Conservation (phyloP, 768 basidiomycete species). For the Lentinula raphanica region DNA sequence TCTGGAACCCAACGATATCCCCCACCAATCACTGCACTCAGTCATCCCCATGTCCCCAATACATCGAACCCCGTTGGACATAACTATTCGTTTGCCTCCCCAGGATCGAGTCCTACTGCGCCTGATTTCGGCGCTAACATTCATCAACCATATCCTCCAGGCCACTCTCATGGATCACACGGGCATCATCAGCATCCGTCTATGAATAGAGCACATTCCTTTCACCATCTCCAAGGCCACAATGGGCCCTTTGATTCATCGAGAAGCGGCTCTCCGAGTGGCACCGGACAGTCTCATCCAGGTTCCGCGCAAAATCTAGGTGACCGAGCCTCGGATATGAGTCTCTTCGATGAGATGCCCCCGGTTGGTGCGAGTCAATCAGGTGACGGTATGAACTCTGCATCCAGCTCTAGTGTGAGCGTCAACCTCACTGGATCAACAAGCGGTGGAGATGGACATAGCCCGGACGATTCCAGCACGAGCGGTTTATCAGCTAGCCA, state of each 20-base stretch:
- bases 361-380: background rate
- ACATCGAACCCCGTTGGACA: background rate
- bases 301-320: background rate
- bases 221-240: conserved; percentile 47
- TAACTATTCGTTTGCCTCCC: conserved; percentile 9
- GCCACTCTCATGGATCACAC: conserved; percentile 17
- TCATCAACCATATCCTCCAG: conserved; percentile 20
- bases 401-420: background rate
- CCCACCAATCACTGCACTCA: conserved; percentile 29
- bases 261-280: conserved; percentile 30
- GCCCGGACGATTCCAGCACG: background rate
- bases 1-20: conserved; percentile 32
- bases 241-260: conserved; percentile 29
- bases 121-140: conserved; percentile 24
- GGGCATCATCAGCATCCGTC: conserved; percentile 27
- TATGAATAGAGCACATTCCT: conserved; percentile 21
- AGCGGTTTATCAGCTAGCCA: background rate
- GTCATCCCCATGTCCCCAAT: background rate
- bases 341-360: conserved; percentile 4
- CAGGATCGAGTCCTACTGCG: conserved; percentile 36
- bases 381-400: conserved; percentile 1
- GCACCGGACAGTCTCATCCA: background rate
- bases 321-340: conserved; percentile 2
- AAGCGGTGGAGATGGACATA: background rate
- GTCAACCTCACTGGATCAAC: conserved; percentile 5